Evolutionary conservation across 78 protist species (phyloP).

Genomic region (Bigelowiella natans): DNA sequence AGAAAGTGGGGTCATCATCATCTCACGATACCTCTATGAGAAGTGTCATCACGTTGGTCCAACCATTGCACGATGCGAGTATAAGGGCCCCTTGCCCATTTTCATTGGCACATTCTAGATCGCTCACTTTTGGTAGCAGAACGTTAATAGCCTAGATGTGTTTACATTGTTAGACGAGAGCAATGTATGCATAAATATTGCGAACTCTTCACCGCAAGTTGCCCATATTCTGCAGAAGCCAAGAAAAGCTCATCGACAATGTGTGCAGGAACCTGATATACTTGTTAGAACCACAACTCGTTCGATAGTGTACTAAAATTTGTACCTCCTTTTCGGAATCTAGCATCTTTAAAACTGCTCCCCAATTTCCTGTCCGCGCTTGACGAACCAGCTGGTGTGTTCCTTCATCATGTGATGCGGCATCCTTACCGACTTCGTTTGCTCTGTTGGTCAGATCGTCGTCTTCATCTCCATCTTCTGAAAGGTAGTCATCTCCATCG

Average conservation of each 20-base stretch:
- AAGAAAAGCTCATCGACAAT: background rate
- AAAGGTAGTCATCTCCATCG: background rate
- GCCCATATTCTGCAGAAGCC: background rate
- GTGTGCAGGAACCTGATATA: background rate
- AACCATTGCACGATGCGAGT: background rate
- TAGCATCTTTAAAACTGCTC: background rate
- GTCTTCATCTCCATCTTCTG: background rate
- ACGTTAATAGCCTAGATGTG: background rate
- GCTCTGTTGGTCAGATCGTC: too few species aligned
- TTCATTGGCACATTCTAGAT: background rate
- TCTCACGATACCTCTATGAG: background rate
- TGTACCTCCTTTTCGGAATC: background rate
- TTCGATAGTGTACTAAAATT: too few species aligned
- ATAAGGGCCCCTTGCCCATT: background rate
- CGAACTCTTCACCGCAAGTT: background rate
- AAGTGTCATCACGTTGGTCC: background rate
- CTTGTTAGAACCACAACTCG: too few species aligned
- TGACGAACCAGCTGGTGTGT: background rate
- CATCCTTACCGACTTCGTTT: too few species aligned
- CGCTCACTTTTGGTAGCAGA: background rate
- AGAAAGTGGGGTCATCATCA: background rate
- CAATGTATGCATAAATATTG: background rate
- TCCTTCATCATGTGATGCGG: too few species aligned
- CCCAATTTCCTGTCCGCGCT: background rate
- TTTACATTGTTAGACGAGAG: background rate